phyloP scores from a whole-genome alignment of 192 early-diverging fungal genomes.

The Entomortierella beljakovae region DNA sequence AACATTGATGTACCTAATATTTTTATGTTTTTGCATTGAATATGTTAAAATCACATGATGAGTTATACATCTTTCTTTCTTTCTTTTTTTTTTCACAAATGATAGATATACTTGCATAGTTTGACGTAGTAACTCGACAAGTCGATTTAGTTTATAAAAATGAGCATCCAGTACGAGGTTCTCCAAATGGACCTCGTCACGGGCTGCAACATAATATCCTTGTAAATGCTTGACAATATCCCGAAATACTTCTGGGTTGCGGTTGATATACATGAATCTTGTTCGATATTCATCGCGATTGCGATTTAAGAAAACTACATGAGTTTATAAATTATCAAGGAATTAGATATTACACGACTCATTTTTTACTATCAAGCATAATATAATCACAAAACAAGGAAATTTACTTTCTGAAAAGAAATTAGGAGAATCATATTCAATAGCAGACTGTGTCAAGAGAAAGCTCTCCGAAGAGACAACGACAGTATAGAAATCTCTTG shows the following conservation, averaged over 20 bases:
- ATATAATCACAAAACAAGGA: background rate
- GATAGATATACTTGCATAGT: slow-evolving; percentile 31
- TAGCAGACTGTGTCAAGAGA: slow-evolving; percentile 19
- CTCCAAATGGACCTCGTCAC: slow-evolving; percentile 54
- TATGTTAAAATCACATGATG: no score
- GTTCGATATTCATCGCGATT: slow-evolving; percentile 36
- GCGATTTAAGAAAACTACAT: slow-evolving; percentile 33
- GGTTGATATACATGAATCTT: slow-evolving; percentile 59
- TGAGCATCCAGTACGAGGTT: slow-evolving; percentile 58
- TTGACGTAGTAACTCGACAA: slow-evolving; percentile 53
- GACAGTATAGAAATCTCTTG: slow-evolving; percentile 40
- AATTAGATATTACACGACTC: background rate
- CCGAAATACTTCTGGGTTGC: slow-evolving; percentile 63
- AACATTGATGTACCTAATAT: slow-evolving; percentile 62
- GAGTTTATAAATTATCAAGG: background rate
- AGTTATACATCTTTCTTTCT: no score
- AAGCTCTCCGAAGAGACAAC: slow-evolving; percentile 45
- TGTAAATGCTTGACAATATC: slow-evolving; percentile 65
- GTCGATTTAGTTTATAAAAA: slow-evolving; percentile 57
- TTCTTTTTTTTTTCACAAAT: background rate
- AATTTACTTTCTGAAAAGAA: slow-evolving; percentile 56
- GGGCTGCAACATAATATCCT: slow-evolving; percentile 62
- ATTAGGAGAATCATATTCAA: slow-evolving; percentile 59
- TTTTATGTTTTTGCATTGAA: no score
- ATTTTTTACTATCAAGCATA: background rate